Conservation (phyloP, 371 early-diverging fungal genomes). For the Mucor racemosus region DNA sequence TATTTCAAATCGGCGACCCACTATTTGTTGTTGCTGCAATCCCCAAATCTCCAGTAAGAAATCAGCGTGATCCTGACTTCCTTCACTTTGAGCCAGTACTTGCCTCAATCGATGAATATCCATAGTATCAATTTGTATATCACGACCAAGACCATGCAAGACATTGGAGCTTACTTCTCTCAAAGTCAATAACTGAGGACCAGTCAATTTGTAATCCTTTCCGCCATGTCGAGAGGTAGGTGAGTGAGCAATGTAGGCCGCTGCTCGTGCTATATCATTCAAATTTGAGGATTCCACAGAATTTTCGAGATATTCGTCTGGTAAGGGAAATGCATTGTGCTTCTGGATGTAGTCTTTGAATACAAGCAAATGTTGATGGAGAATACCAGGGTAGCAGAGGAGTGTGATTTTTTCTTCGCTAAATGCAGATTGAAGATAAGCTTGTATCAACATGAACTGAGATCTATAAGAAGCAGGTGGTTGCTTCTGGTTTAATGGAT, state of each 20-base stretch:
- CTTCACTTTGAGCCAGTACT: neutral
- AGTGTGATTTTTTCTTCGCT: neutral
- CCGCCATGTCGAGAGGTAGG: neutral
- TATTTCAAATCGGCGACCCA: neutral
- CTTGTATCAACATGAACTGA: neutral
- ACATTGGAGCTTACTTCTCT: neutral
- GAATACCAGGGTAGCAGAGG: neutral
- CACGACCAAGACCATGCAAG: neutral
- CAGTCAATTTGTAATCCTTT: neutral
- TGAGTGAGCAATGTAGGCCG: neutral
- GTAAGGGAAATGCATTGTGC: neutral
- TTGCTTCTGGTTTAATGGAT: neutral
- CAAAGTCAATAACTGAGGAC: neutral
- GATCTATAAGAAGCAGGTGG: neutral
- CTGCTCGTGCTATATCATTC: neutral
- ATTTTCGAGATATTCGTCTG: neutral
- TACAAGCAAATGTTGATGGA: neutral
- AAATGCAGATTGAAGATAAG: neutral
- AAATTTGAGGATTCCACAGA: neutral
- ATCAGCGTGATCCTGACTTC: neutral
- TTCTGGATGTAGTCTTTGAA: neutral
- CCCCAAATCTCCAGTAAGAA: neutral
- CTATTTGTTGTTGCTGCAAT: neutral
- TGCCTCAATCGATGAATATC: neutral
- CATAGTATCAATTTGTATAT: neutral